Evolutionary conservation across 306 rosid species (phyloP), one percentile per base, ranked within the genome.

Genomic region (Citrullus colocynthis): DNA sequence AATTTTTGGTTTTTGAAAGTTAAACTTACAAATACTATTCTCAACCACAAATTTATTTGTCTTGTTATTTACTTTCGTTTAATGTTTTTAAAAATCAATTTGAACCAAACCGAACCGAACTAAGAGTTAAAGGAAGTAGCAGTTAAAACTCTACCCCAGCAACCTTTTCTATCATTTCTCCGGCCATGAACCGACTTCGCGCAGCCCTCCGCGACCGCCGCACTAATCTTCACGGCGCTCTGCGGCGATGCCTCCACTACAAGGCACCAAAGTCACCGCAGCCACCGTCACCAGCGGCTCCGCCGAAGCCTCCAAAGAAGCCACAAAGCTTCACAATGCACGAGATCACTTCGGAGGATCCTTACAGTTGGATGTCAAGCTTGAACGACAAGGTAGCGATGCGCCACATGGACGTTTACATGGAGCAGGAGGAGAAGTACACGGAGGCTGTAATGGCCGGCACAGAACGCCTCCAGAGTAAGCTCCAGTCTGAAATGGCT

Each of bases 381-480:
- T 80, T 95, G 55, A 85, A 54, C 81, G 97, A 95, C 85, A 90
- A 92, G 75, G 97, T 95, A 12, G 93, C 97, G 34, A 91, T 90
- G 96, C 91, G 96, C 18, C 99, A 92, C 65, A 90, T 95, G 97
- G 96, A 95, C 71, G 90, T 95, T 71, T 95, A 87, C 85, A 95
- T 92, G 93, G 99, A 95, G 83, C 97, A 89, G 76, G 99, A 92
- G 79, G 97, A 95, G 89, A 95, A 95, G 86, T 91, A 89, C 81
- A 79, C 89, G 0, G 96, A 92, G 48, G 99, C 99, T 4, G 80
- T 91, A 37, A 88, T 91, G 99, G 82, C 85, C 14, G 89, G 84
- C 3, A 82, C 93, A 4, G 99, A 91, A 62, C 87, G 89, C 34
- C 83, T 95, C 30, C 91, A 87, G 78, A 85, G 87, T 81, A 90